phyloP scores from a whole-genome alignment of 495 filamentous ascomycete genomes.

The Podospora conica region DNA sequence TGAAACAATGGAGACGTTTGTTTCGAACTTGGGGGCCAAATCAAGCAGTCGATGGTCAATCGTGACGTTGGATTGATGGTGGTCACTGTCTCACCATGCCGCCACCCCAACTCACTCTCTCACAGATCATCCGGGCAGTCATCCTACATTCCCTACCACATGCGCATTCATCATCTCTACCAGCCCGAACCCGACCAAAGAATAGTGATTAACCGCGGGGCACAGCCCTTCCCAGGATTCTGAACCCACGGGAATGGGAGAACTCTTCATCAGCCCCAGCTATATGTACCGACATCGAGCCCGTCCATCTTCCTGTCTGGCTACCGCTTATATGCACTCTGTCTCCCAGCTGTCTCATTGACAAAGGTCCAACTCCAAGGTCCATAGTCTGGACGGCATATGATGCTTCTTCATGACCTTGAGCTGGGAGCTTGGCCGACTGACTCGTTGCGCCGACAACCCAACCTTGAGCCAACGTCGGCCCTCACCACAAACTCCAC shows the following conservation, averaged over 20 bases:
- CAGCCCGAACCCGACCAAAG: no score
- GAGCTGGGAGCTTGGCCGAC: not conserved
- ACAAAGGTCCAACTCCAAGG: not conserved
- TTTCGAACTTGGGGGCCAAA: not conserved
- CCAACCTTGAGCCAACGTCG: not conserved
- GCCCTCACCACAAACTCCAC: not conserved
- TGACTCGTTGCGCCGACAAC: not conserved
- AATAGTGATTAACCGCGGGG: no score
- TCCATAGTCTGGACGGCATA: not conserved
- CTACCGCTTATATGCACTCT: not conserved
- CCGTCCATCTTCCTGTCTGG: not conserved
- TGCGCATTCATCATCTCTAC: no score
- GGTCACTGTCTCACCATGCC: not conserved
- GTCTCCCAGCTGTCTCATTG: not conserved
- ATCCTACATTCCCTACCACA: no score
- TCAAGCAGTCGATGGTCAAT: not conserved
- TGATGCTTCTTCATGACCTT: not conserved
- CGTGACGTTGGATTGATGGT: not conserved
- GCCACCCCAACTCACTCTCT: not conserved
- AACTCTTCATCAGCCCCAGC: no score
- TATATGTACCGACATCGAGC: no score
- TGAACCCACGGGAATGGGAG: no score
- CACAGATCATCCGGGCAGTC: no score
- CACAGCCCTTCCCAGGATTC: no score
- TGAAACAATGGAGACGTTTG: not conserved